Percentiles rank a stretch among this genome's conserved stretches.
These are phyloP conservation scores for Guadua angustifolia DNA, from an alignment of 176 grass and related monocot species.

Conservation along the genomic window DNA sequence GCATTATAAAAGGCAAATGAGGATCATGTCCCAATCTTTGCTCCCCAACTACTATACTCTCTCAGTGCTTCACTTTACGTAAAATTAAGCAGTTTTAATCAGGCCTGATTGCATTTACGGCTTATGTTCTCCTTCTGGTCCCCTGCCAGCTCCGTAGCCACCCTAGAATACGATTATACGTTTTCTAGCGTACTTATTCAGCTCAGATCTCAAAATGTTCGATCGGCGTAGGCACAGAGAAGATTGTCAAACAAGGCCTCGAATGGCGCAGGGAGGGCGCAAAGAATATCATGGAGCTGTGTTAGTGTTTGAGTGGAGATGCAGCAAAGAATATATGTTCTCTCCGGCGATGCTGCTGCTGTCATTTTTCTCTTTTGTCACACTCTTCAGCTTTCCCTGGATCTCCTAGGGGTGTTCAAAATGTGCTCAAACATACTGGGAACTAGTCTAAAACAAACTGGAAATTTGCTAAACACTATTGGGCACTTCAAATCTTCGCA, in stretches of 20 bases:
- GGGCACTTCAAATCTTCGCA: no score
- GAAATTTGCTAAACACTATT: no score
- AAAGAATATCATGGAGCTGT: constrained; percentile 18
- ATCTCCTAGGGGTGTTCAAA: no score
- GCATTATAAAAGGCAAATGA: constrained; percentile 29
- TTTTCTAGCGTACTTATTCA: not conserved
- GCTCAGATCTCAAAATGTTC: constrained; percentile 52
- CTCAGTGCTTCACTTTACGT: constrained; percentile 4
- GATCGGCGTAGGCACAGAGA: not conserved
- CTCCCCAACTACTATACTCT: constrained; percentile 25
- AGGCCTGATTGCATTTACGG: not conserved
- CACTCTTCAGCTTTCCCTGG: not conserved
- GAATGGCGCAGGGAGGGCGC: not conserved
- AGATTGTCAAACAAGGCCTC: not conserved
- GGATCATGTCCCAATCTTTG: constrained; percentile 39
- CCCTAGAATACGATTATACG: constrained; percentile 23
- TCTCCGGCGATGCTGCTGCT: not conserved
- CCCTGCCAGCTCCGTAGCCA: constrained; percentile 3
- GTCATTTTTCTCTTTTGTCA: not conserved
- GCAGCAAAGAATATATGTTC: constrained; percentile 21
- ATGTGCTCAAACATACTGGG: no score
- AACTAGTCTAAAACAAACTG: no score
- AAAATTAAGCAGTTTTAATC: not conserved
- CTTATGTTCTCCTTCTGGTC: not conserved
- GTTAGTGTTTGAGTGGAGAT: constrained; percentile 22